A percentile compares a stretch with the other conserved stretches of the same genome.
Evolutionary conservation across 495 filamentous ascomycete genomes (phyloP).

Genomic region (Neurospora tetraspora): DNA sequence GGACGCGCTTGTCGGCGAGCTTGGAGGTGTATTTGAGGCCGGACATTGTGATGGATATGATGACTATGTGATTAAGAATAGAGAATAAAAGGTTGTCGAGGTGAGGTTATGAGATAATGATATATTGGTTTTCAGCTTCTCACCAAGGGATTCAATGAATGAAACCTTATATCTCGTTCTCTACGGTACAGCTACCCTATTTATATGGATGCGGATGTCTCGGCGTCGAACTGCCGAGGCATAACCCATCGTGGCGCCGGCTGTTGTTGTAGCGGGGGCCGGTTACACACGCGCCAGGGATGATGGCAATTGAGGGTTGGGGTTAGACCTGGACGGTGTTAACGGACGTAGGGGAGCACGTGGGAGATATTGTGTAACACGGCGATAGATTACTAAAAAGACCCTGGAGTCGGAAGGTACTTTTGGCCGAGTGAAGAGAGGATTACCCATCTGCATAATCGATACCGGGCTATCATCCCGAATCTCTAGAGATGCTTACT

Average conservation of each 20-base stretch:
- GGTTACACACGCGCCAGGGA: background rate
- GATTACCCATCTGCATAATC: no score
- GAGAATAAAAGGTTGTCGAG: background rate
- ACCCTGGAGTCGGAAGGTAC: background rate
- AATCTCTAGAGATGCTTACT: background rate
- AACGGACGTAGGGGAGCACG: background rate
- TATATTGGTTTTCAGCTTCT: background rate
- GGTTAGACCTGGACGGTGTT: background rate
- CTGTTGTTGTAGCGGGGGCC: background rate
- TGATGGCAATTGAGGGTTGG: background rate
- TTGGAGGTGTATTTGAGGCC: conserved; percentile 17
- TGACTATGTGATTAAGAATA: background rate
- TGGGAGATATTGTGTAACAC: no score
- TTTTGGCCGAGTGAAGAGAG: background rate
- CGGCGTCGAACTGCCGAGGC: no score
- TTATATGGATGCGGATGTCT: background rate
- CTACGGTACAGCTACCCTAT: background rate
- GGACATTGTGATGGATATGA: background rate
- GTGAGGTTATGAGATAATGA: background rate
- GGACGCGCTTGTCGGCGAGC: conserved; percentile 29
- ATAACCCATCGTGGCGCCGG: no score
- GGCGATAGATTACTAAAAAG: no score
- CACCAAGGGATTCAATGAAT: background rate
- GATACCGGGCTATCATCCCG: background rate
- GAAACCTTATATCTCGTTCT: background rate